phyloP scores from a whole-genome alignment of 78 protist genomes.

The Planoprotostelium fungivorum region DNA sequence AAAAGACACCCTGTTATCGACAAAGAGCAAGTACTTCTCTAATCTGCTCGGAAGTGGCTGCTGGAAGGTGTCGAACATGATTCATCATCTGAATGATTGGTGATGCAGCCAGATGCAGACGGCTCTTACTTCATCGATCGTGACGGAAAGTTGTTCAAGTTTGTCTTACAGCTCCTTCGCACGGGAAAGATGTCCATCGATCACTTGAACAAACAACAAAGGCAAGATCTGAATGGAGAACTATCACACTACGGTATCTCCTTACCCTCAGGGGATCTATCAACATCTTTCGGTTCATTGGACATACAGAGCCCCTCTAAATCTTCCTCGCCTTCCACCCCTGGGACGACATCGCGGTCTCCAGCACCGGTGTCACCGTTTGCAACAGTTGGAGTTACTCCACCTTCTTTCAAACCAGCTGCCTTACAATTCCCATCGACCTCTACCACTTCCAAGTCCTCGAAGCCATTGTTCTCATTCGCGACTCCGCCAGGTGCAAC shows the following conservation, averaged over 20 bases:
- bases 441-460: too few species aligned
- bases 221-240: too few species aligned
- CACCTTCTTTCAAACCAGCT: not conserved
- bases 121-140: not conserved
- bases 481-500: too few species aligned
- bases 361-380: too few species aligned
- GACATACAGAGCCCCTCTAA: not conserved
- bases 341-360: too few species aligned
- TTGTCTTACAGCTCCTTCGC: not conserved
- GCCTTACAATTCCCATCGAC: not conserved
- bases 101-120: not conserved
- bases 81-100: not conserved
- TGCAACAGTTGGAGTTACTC: not conserved
- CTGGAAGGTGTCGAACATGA: not conserved
- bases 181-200: not conserved
- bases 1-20: not conserved
- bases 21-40: not conserved
- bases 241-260: not conserved
- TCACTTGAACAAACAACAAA: too few species aligned
- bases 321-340: not conserved
- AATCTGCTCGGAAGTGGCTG: not conserved
- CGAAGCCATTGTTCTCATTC: too few species aligned
- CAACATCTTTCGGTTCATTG: not conserved
- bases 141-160: not conserved
- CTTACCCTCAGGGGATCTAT: not conserved